Conservation (phyloP, 2,329 filamentous ascomycete species). For the Fusarium tupiense region DNA sequence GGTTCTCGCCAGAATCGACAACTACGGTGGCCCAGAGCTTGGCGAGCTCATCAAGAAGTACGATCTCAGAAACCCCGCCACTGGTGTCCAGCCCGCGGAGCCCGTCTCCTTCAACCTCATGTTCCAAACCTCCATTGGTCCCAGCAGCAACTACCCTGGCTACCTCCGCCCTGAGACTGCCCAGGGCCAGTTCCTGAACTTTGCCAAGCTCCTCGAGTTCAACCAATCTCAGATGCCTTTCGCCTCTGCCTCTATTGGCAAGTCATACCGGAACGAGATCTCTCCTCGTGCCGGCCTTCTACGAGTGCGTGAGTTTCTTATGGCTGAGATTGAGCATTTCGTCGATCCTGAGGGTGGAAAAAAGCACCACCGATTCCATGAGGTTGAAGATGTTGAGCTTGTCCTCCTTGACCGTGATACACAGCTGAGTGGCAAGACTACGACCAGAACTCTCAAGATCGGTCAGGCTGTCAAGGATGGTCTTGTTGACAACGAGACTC, state of each 20-base stretch:
- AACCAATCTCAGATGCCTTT: constrained; percentile 97
- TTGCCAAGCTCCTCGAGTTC: constrained; percentile 94
- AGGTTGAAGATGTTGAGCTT: constrained; percentile 86
- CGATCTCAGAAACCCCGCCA: constrained; percentile 88
- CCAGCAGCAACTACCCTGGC: constrained; percentile 85
- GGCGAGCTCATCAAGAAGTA: constrained; percentile 90
- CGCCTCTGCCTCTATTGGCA: constrained; percentile 95
- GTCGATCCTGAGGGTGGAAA: constrained; percentile 95
- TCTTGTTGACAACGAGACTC: constrained; percentile 94
- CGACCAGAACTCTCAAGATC: constrained; percentile 77
- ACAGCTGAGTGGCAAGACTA: constrained; percentile 87
- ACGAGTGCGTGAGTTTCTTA: constrained; percentile 95
- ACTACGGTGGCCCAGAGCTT: constrained; percentile 88
- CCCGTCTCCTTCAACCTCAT: constrained; percentile 97
- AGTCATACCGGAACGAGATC: constrained; percentile 98
- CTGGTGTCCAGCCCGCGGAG: constrained; percentile 77
- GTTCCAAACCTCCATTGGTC: constrained; percentile 96
- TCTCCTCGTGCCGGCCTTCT: constrained; percentile 91
- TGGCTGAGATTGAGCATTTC: constrained; percentile 99
- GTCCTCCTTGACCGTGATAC: constrained; percentile 85
- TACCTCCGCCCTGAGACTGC: constrained; percentile 95
- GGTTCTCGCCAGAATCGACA: constrained; percentile 91
- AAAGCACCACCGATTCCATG: constrained; percentile 88
- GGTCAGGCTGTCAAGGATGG: constrained; percentile 85
- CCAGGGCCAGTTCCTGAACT: constrained; percentile 98